A percentile compares a stretch with the other conserved stretches of the same genome.
These are phyloP conservation scores for Alternaria viburni DNA, from an alignment of 2,329 filamentous ascomycete genomes.

Conservation along the genomic window DNA sequence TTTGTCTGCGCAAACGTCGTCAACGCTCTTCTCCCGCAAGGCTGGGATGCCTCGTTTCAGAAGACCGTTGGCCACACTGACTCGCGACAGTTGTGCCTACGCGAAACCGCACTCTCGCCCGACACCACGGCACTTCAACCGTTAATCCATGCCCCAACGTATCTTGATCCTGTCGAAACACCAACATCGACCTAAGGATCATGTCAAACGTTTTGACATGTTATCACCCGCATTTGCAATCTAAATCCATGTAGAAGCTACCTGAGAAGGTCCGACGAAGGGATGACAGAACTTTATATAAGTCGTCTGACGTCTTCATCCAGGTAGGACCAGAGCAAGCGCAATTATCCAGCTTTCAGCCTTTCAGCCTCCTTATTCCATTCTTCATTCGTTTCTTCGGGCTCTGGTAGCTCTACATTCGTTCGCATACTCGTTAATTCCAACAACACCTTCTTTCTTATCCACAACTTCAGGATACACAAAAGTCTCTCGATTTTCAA, in stretches of 20 bases:
- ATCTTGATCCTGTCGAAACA: conserved; percentile 22
- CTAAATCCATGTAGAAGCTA: conserved; percentile 14
- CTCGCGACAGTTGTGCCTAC: neutral
- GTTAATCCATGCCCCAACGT: conserved; percentile 17
- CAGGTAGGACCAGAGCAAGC: conserved; percentile 1
- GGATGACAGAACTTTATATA: conserved; percentile 13
- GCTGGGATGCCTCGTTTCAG: conserved; percentile 1
- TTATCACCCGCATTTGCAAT: conserved; percentile 10
- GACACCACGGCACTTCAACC: conserved; percentile 17
- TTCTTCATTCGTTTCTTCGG: conserved; percentile 26
- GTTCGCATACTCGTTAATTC: conserved; percentile 6
- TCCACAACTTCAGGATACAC: neutral
- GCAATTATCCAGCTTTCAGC: conserved; percentile 2
- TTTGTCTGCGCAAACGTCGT: conserved; percentile 30
- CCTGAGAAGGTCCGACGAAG: neutral
- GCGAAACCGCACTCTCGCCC: conserved; percentile 11
- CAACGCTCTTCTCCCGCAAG: conserved; percentile 2
- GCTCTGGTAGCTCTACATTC: conserved; percentile 43
- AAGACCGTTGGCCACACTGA: neutral
- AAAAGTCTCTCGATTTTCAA: conserved; percentile 3
- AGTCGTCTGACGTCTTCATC: conserved; percentile 11
- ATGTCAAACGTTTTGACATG: conserved; percentile 17
- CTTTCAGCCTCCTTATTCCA: conserved; percentile 10
- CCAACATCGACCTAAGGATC: conserved; percentile 17
- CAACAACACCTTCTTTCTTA: neutral